Conservation (phyloP, 495 filamentous ascomycete species). For the Neurospora sp. region DNA sequence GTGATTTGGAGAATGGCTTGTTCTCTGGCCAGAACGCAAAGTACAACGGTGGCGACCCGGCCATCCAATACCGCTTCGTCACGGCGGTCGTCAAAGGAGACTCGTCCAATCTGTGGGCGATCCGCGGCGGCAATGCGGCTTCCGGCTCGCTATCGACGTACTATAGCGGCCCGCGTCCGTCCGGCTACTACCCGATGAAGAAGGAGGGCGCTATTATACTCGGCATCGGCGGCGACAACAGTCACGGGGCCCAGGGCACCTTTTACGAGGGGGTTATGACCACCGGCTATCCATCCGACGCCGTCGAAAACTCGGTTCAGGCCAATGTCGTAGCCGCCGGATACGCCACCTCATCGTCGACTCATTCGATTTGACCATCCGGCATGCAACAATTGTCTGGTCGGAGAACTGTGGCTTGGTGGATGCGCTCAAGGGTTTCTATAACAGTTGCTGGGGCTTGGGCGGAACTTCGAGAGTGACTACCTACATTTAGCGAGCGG, state of each 20-base stretch:
- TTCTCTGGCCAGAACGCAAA: conserved; percentile 9
- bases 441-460: not conserved
- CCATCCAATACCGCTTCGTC: conserved; percentile 40
- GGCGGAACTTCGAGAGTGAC: not conserved
- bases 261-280: not conserved
- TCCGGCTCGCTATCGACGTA: conserved; percentile 46
- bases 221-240: conserved; percentile 26
- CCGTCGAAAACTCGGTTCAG: conserved; percentile 45
- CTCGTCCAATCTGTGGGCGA: conserved; percentile 38
- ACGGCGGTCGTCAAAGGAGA: conserved; percentile 43
- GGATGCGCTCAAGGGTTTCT: too few relatives aligned
- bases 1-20: conserved; percentile 42
- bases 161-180: conserved; percentile 38
- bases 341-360: conserved; percentile 9
- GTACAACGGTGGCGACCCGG: conserved; percentile 36
- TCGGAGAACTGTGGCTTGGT: not conserved
- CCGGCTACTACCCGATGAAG: not conserved
- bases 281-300: not conserved
- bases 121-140: conserved; percentile 43
- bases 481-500: not conserved
- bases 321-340: conserved; percentile 38
- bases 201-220: not conserved
- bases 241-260: not conserved
- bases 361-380: too few relatives aligned
- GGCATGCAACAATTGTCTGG: too few relatives aligned